Evolutionary conservation across 768 basidiomycete genomes (phyloP), one percentile per base, ranked within the genome.

Genomic region (Cytidiella melzeri): DNA sequence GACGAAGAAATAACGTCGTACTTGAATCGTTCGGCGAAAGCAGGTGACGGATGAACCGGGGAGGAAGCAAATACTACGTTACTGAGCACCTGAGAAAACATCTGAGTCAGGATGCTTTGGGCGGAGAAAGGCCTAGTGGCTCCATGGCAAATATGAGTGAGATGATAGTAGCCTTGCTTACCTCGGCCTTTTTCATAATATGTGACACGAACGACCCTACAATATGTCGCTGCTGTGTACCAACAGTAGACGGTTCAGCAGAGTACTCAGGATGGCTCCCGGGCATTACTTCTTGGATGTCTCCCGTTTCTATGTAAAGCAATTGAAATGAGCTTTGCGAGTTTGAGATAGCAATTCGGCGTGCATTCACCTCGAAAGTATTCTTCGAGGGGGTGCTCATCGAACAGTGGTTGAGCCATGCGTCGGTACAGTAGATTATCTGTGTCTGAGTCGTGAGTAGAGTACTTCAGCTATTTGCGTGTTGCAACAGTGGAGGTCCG

Each of bases 1-100:
- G 86, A 80, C 2, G 87, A 89, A 3, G 87, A 87, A 51, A 90
- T 88, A 3, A 90, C 77, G 51, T 79, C 80, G 73, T 89, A 90
- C 63, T 89, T 89, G 77, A 91, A 89, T 37, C 77, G 83, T 65
- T 91, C 87, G 7, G 79, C 77, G 57, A 88, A 85, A 18, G 75
- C 72, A 53, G 67, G 75, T 3, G 55, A 56, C 3, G 55, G 34
- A 9, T 39, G 6, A 12, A 45, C 34, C 5, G 24, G 41, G 24
- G 44, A 43, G 23, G 47, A 48, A 13, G 55, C 44, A 12, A 50
- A 57, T 10, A 57, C 23, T 5, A 45, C 45, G 18, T 43, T 41
- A 41, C 45, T 45, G 7, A 58, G 18, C 21, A 19, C 27, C 52
- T 59, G 52, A 27, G n/a, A n/a, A n/a, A n/a, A n/a, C n/a, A n/a